Base-by-base conservation (phyloP, 2,329 filamentous ascomycete species). In the Ophiostoma sp. region DNA sequence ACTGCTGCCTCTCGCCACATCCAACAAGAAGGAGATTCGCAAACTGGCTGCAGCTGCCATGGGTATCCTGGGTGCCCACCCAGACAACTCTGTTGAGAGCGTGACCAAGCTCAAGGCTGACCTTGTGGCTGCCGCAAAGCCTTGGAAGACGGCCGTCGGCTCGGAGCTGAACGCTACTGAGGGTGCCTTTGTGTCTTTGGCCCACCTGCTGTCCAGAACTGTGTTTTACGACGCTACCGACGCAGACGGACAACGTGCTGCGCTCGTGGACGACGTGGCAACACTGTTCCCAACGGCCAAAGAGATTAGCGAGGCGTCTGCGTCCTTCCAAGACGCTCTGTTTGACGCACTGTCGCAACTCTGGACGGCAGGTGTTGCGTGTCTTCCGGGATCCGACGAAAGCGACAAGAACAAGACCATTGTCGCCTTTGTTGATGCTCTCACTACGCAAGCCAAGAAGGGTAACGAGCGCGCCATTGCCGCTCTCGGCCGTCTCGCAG, bases 381-480 rank as follows among this genome's bases (percentile, higher is more conserved):
- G n/a, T 79, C 81, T 77, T 36, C 73, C 75, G 0, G 66, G 75
- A 9, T 15, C 76, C 75, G 76, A 63, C 0, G 42, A 31, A 1
- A 48, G 57, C 3, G 72, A 75, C 9, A 55, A 25, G 11, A 36
- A 73, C 42, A 39, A 77, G 33, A 76, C 80, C 36, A 77, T 82
- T 3, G 81, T 80, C 36, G 80, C 85, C 1, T 83, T 94, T 17
- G 85, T 91, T 31, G 86, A 91, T 22, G 87, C 89, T 7, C 83
- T 98, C 0, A 85, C 88, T 6, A 84, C 86, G 0, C 88, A 91
- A 74, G 91, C 93, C 11, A 96, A 94, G 79, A 90, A 92, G 73
- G 92, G 94, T 9, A 93, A 93, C 73, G 95, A 97, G 78, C 90
- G 88, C 73, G 92, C 95, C 0, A 95, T 98, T 69, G 82, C 88